Evolutionary conservation across 768 basidiomycete species (phyloP).

Genomic region (Lepiota venenata): DNA sequence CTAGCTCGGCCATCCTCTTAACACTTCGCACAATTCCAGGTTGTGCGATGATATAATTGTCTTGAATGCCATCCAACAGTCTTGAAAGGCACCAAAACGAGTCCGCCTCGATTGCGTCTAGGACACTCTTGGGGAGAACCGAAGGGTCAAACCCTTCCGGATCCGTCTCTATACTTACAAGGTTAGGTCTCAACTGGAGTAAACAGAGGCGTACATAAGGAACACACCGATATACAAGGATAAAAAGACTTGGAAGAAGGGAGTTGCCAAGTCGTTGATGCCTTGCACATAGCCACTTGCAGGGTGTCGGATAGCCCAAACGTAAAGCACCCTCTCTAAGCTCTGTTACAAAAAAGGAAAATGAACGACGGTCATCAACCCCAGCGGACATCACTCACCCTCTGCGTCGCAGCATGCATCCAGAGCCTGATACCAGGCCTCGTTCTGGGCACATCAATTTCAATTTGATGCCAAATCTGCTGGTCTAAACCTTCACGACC

Average conservation of each 20-base stretch:
- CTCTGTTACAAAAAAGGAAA: slow-evolving; percentile 47
- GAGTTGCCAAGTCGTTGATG: slow-evolving; percentile 97
- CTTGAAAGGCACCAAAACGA: slow-evolving; percentile 98
- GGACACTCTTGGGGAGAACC: slow-evolving; percentile 60
- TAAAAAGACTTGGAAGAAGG: slow-evolving; percentile 97
- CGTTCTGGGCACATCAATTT: slow-evolving; percentile 96
- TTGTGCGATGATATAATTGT: slow-evolving; percentile 96
- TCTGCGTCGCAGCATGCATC: slow-evolving; percentile 88
- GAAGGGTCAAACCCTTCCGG: slow-evolving; percentile 87
- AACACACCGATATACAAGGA: slow-evolving; percentile 86
- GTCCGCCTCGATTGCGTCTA: slow-evolving; percentile 93
- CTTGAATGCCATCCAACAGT: slow-evolving; percentile 94
- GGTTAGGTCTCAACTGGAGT: slow-evolving; percentile 2
- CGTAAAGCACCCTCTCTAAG: slow-evolving; percentile 92
- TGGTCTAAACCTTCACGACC: slow-evolving; percentile 87
- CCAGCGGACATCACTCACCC: slow-evolving; percentile 45
- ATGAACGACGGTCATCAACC: slow-evolving; percentile 6
- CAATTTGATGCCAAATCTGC: slow-evolving; percentile 99
- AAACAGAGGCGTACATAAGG: background rate
- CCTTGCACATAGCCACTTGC: slow-evolving; percentile 99
- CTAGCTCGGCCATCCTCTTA: slow-evolving; percentile 90
- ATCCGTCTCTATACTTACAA: slow-evolving; percentile 66
- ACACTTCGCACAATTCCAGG: slow-evolving; percentile 96
- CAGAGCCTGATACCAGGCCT: slow-evolving; percentile 88
- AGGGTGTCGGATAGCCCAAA: slow-evolving; percentile 99